Conservation (phyloP, 495 filamentous ascomycete genomes). For the Penicillium egyptiacum region DNA sequence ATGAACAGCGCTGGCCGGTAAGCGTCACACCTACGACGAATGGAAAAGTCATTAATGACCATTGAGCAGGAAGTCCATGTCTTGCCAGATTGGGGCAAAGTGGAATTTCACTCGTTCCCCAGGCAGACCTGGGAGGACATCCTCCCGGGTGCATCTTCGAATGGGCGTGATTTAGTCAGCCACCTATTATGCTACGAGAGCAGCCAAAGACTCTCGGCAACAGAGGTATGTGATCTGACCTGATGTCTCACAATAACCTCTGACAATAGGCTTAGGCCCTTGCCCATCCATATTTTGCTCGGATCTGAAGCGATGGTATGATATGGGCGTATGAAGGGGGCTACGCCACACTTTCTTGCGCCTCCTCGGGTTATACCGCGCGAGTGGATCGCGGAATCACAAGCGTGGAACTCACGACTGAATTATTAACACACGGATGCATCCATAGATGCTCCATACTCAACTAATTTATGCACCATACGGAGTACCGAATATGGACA, state of each 20-base stretch:
- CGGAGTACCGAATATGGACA: not conserved
- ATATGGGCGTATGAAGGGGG: not conserved
- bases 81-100: conserved; percentile 68
- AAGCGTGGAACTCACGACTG: not conserved
- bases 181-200: conserved; percentile 59
- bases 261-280: conserved; percentile 35
- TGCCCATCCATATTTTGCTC: conserved; percentile 40
- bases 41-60: not conserved
- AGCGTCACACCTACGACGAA: conserved; percentile 10
- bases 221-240: conserved; percentile 41
- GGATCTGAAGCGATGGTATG: conserved; percentile 14
- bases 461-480: not conserved
- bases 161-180: conserved; percentile 55
- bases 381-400: conserved; percentile 4
- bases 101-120: conserved; percentile 57
- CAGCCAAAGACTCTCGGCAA: conserved; percentile 47
- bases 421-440: not conserved
- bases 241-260: conserved; percentile 5
- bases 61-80: conserved; percentile 47
- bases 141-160: conserved; percentile 47
- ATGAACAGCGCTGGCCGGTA: conserved; percentile 74
- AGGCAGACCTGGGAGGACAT: conserved; percentile 54
- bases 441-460: not conserved
- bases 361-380: conserved; percentile 8
- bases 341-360: conserved; percentile 6